Base-by-base conservation (phyloP, 345 rosid species). In the Pelargonium nanum region DNA sequence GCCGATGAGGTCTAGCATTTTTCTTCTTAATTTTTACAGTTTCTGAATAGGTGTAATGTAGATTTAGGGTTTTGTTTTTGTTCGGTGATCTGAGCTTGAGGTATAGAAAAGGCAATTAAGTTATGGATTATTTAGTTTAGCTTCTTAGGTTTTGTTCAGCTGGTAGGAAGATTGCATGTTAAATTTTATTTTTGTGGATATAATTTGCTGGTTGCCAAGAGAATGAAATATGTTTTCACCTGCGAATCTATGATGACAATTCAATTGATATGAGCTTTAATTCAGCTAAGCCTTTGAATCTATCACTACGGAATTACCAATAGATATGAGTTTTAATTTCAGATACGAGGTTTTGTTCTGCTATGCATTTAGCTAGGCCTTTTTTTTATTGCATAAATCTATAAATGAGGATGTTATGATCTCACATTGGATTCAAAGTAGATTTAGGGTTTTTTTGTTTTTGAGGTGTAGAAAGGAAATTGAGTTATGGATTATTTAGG, bases 1-100 rank as follows among this genome's bases (percentile, higher is more conserved):
- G 78, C 85, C 40, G 81, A 87, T n/a, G 83, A 89, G 91, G 85
- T 76, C 34, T 45, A 17, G 15, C 15, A 8, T 40, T 40, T 40
- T 40, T 40, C 15, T 12, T 40, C 48, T 40, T 1, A 40, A 40
- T 40, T 34, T 34, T 34, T 30, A 40, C 9, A 40, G 0, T 40
- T 40, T 9, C 48, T 40, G 48, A 40, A 40, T 40, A n/a, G n/a
- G n/a, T n/a, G n/a, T n/a, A n/a, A n/a, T 10, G 48, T 40, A 17
- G 48, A 12, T 40, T 40, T 40, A 17, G 10, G 48, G 15, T 40
- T 40, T 40, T 40, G 48, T 9, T 40, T 28, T 28, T 28, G 32
- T 28, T 28, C 3, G 3, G 32, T 28, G 32, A 28, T 28, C 7
- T 28, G 48, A 40, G 48, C 6, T n/a, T 40, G 48, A 40, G 48